These are phyloP conservation scores for Elsinoe ampelina DNA, from an alignment of 2,329 filamentous ascomycete genomes.

Conservation along the genomic window DNA sequence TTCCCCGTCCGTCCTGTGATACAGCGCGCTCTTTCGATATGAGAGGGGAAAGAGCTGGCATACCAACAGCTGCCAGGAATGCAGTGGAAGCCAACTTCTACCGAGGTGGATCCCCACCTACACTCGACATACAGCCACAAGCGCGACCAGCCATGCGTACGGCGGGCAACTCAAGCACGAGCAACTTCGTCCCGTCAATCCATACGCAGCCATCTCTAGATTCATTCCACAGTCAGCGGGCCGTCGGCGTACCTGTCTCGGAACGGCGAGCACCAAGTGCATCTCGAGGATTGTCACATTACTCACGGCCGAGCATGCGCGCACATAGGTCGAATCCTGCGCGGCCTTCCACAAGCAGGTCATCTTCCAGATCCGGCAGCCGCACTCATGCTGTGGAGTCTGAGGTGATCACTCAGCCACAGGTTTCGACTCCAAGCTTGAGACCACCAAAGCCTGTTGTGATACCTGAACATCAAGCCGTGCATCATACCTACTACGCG, in stretches of 20 bases:
- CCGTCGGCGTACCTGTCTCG: neutral
- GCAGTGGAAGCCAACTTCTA: neutral
- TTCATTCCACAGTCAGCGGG: neutral
- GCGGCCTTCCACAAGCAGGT: neutral
- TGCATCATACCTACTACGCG: neutral
- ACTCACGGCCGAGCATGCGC: neutral
- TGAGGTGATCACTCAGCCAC: neutral
- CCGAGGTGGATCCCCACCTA: neutral
- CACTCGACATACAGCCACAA: neutral
- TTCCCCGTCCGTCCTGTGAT: neutral
- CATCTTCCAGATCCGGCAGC: neutral
- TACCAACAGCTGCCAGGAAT: neutral
- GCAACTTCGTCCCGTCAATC: neutral
- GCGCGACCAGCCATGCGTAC: neutral
- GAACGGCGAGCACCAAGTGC: slow-evolving; percentile 1
- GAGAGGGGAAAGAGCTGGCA: neutral
- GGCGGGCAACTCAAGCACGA: neutral
- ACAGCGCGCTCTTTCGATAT: neutral
- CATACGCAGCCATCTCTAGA: neutral
- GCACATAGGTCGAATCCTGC: neutral
- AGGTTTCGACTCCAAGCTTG: neutral
- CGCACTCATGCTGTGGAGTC: neutral
- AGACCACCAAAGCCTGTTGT: neutral
- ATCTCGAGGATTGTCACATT: neutral
- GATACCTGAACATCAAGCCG: neutral